phyloP scores from a whole-genome alignment of 768 basidiomycete genomes.

The Tephrocybe sp. region DNA sequence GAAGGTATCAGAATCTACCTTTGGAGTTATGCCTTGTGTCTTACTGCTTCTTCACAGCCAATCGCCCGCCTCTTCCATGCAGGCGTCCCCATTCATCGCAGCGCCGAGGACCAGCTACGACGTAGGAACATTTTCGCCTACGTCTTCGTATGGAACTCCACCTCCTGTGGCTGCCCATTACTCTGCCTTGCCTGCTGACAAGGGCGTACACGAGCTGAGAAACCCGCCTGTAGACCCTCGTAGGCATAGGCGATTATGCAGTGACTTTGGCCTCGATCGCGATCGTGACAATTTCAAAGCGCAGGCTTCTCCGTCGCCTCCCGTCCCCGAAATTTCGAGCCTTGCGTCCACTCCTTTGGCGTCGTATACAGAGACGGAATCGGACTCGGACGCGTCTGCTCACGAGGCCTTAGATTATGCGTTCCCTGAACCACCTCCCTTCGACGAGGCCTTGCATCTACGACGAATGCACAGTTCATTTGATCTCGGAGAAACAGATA shows the following conservation, averaged over 20 bases:
- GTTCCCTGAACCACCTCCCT: conserved; percentile 43
- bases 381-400: conserved; percentile 34
- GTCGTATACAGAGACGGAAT: conserved; percentile 28
- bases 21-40: background rate
- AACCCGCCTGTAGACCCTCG: conserved; percentile 27
- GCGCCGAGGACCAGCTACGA: conserved; percentile 4
- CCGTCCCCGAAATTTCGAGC: conserved; percentile 16
- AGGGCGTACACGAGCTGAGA: conserved; percentile 5
- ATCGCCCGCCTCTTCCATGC: conserved; percentile 2
- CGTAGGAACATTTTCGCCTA: background rate
- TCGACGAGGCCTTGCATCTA: conserved; percentile 32
- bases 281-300: too few species aligned
- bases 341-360: conserved; percentile 28
- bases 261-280: conserved; percentile 29
- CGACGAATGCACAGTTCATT: conserved; percentile 47
- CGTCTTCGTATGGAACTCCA: conserved; percentile 3
- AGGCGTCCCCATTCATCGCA: conserved; percentile 10
- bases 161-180: background rate
- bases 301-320: conserved; percentile 9
- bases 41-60: background rate
- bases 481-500: conserved; percentile 24
- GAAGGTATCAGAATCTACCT: conserved; percentile 6
- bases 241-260: conserved; percentile 29
- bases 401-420: conserved; percentile 38
- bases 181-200: background rate